phyloP scores from a whole-genome alignment of 306 rosid genomes.

The Carpinus viminea region DNA sequence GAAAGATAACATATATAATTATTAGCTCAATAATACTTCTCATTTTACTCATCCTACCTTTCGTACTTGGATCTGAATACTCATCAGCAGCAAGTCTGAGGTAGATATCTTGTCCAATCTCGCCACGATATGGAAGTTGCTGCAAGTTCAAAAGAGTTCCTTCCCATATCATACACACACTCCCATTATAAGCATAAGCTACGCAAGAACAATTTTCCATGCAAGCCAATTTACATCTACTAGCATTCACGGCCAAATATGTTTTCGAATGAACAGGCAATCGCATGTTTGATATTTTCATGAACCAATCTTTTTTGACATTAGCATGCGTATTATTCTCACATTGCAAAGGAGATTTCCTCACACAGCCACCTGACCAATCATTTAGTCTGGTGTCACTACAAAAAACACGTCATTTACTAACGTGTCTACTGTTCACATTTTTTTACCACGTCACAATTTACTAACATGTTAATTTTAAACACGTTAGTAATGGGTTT shows the following conservation, averaged over 20 bases:
- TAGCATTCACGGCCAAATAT: background rate
- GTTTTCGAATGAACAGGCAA: background rate
- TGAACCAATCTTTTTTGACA: background rate
- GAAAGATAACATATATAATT: background rate
- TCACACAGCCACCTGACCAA: background rate
- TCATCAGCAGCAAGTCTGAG: background rate
- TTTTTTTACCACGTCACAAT: no score
- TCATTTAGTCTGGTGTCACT: background rate
- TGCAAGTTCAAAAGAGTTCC: background rate
- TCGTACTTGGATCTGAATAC: background rate
- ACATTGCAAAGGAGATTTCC: conserved; percentile 8
- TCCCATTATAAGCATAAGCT: background rate
- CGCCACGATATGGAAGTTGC: background rate
- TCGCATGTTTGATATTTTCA: background rate
- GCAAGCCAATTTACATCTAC: background rate
- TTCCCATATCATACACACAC: background rate
- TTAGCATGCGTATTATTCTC: background rate
- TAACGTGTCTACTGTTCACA: no score
- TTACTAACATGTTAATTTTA: no score
- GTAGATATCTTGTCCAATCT: background rate
- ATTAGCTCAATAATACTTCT: no score
- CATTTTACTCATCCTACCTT: background rate
- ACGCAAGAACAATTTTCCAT: background rate
- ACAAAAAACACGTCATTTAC: no score
- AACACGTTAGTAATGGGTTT: no score